These are phyloP conservation scores for Dactylonectria macrodidyma DNA, from an alignment of 2,329 filamentous ascomycete genomes.

Conservation along the genomic window DNA sequence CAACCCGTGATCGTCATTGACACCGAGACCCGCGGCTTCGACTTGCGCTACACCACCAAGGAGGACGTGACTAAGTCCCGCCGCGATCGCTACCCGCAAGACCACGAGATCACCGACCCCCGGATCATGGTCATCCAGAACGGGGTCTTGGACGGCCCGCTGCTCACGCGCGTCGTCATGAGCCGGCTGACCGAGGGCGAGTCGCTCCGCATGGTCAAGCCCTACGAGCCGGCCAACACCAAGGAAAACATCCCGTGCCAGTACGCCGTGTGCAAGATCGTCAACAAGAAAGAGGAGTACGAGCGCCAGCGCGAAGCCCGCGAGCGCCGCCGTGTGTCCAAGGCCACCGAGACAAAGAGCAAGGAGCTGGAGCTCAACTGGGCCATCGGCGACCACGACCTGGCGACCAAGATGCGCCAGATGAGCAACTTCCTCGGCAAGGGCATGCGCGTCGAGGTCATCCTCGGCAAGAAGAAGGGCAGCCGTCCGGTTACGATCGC, in stretches of 20 bases:
- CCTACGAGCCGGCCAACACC: conserved; percentile 53
- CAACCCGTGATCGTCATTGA: conserved; percentile 13
- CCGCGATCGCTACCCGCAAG: conserved; percentile 57
- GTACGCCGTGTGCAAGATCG: conserved; percentile 79
- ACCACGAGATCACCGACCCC: conserved; percentile 62
- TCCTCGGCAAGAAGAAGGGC: conserved; percentile 77
- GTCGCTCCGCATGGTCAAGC: conserved; percentile 59
- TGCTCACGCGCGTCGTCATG: conserved; percentile 58
- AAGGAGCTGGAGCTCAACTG: conserved; percentile 95
- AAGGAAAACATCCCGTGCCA: conserved; percentile 40
- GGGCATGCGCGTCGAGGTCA: conserved; percentile 82
- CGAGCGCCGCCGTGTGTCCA: conserved; percentile 61
- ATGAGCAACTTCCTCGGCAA: conserved; percentile 79
- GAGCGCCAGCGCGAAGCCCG: conserved; percentile 59
- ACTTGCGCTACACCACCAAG: conserved; percentile 55
- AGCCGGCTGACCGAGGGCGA: conserved; percentile 52
- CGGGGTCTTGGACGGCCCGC: conserved; percentile 57
- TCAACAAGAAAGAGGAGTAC: conserved; percentile 70
- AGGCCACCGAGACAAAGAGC: conserved; percentile 57
- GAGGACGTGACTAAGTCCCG: conserved; percentile 52
- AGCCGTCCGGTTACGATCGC: conserved; percentile 68
- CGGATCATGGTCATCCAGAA: conserved; percentile 59
- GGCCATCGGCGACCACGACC: conserved; percentile 84
- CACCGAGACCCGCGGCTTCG: conserved; percentile 45
- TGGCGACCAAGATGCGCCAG: conserved; percentile 79